Evolutionary conservation across 495 filamentous ascomycete genomes (phyloP).

Genomic region (Podospora pseudoanserina): DNA sequence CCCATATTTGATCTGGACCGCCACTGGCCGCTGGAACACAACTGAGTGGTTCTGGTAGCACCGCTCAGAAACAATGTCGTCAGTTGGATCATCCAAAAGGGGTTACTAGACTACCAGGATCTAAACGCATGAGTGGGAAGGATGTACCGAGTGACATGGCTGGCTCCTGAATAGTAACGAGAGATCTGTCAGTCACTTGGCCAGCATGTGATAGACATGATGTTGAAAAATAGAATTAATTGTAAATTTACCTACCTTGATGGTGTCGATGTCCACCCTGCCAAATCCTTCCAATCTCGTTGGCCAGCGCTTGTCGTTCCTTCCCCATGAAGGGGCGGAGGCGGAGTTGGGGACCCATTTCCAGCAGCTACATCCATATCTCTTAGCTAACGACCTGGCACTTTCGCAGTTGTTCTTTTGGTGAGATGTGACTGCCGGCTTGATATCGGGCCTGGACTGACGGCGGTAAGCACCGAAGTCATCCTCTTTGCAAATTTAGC

Average conservation of each 20-base stretch:
- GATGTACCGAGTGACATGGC: no score
- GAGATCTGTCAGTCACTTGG: not conserved
- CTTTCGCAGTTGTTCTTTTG: not conserved
- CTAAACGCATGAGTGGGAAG: not conserved
- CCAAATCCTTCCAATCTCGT: constrained; percentile 3
- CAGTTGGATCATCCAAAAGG: not conserved
- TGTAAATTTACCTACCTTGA: not conserved
- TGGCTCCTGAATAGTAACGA: not conserved
- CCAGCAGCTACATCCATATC: not conserved
- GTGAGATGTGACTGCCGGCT: not conserved
- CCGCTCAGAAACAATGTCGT: not conserved
- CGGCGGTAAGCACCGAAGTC: not conserved
- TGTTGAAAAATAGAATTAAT: not conserved
- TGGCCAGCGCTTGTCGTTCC: not conserved
- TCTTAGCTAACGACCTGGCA: not conserved
- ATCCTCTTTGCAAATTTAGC: not conserved
- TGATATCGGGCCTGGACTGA: not conserved
- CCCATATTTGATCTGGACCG: not conserved
- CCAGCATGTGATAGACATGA: not conserved
- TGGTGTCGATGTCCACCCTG: not conserved
- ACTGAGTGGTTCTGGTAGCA: not conserved
- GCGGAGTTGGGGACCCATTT: not conserved
- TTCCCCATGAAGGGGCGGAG: not conserved
- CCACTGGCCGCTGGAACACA: not conserved
- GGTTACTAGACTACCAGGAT: not conserved